Conservation (phyloP, 2,329 filamentous ascomycete genomes). For the Pezicula radicicola region DNA sequence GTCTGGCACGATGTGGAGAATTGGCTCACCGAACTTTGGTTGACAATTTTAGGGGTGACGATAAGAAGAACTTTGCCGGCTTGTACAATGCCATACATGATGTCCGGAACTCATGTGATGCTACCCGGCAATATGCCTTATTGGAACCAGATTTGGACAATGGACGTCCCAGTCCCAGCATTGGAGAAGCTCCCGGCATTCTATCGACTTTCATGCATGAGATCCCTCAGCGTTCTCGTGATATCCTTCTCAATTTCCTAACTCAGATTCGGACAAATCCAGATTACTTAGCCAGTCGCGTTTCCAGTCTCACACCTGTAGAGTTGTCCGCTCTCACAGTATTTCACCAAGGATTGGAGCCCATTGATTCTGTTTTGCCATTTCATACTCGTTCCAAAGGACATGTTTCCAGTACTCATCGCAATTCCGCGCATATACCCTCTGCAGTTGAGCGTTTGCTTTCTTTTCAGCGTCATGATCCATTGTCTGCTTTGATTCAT, state of each 20-base stretch:
- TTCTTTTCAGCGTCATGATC: conserved; percentile 86
- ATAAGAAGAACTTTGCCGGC: conserved; percentile 72
- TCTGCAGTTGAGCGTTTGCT: conserved; percentile 78
- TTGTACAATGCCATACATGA: conserved; percentile 78
- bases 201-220: conserved; percentile 63
- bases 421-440: conserved; percentile 42
- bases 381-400: conserved; percentile 52
- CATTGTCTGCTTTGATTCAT: conserved; percentile 79
- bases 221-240: conserved; percentile 71
- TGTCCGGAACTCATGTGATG: conserved; percentile 74
- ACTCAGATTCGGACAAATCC: conserved; percentile 81
- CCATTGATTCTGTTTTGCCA: conserved; percentile 78
- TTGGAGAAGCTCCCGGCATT: conserved; percentile 38
- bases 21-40: conserved; percentile 73
- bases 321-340: conserved; percentile 77
- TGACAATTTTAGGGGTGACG: conserved; percentile 74
- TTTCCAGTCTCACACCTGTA: conserved; percentile 70
- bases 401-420: conserved; percentile 44
- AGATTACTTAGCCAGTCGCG: conserved; percentile 79
- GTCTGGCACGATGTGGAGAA: conserved; percentile 71
- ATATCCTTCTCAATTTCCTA: conserved; percentile 76
- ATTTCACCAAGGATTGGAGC: conserved; percentile 75
- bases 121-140: conserved; percentile 66
- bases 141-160: conserved; percentile 70
- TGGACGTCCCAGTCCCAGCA: conserved; percentile 29